These are phyloP conservation scores for Fistulina hepatica DNA, from an alignment of 1,284 basidiomycete species.

Conservation along the genomic window DNA sequence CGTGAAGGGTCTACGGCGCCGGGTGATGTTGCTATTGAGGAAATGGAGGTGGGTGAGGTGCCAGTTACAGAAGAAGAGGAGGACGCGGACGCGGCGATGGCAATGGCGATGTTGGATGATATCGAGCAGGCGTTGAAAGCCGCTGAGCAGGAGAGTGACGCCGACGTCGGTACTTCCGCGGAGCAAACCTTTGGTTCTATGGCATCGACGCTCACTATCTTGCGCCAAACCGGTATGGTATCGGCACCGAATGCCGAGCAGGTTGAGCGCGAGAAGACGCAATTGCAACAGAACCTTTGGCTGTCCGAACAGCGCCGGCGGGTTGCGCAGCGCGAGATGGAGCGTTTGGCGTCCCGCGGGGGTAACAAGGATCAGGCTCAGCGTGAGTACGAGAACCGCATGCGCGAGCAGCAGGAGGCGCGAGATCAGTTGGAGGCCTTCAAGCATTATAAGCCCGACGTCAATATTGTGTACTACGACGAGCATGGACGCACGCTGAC, in stretches of 20 bases:
- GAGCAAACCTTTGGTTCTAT: conserved; percentile 71
- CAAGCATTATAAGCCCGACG: conserved; percentile 92
- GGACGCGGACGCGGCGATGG: conserved; percentile 51
- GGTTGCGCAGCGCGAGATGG: conserved; percentile 70
- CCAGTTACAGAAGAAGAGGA: conserved; percentile 55
- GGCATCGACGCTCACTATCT: conserved; percentile 78
- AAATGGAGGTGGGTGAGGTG: conserved; percentile 72
- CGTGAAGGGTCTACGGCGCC: conserved; percentile 47
- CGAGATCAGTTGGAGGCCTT: conserved; percentile 75
- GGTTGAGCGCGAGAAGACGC: conserved; percentile 69
- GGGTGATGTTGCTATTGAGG: conserved; percentile 54
- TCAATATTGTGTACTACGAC: conserved; percentile 95
- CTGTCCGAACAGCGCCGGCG: conserved; percentile 74
- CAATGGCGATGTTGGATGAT: conserved; percentile 57
- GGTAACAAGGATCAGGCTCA: conserved; percentile 89
- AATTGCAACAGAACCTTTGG: conserved; percentile 86
- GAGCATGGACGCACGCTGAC: conserved; percentile 87
- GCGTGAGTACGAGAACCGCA: conserved; percentile 88
- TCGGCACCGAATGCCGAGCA: conserved; percentile 57
- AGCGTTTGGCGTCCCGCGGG: conserved; percentile 63
- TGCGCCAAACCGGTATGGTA: conserved; percentile 88
- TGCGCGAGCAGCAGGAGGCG: conserved; percentile 87
- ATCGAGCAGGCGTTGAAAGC: conserved; percentile 56
- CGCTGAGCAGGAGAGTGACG: conserved; percentile 38
- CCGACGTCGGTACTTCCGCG: conserved; percentile 48